phyloP scores from a whole-genome alignment of 2,329 filamentous ascomycete genomes.

The Colletotrichum abscissum region DNA sequence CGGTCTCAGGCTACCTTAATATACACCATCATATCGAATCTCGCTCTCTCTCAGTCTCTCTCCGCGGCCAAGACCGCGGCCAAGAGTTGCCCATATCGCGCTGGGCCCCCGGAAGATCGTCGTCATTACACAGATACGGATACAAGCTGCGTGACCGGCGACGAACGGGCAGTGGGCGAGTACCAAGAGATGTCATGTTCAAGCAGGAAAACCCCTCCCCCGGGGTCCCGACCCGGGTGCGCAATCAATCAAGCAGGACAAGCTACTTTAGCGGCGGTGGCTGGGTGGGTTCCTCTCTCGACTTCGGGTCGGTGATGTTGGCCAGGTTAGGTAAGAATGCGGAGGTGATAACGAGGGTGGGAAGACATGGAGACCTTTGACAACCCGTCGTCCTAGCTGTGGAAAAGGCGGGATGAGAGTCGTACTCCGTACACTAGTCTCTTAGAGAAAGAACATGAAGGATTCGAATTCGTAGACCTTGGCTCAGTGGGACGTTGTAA shows the following conservation, averaged over 20 bases:
- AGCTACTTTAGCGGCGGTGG: conserved; percentile 8
- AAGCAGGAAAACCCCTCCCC: conserved; percentile 5
- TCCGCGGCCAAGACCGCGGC: conserved; percentile 15
- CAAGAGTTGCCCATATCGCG: not conserved
- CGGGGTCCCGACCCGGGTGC: not conserved
- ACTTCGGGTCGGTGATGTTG: conserved; percentile 24
- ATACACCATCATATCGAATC: not conserved
- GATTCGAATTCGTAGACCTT: not conserved
- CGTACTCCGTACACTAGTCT: no score
- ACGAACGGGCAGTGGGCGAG: not conserved
- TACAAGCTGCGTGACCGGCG: conserved; percentile 15
- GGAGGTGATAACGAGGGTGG: conserved; percentile 27
- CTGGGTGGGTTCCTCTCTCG: not conserved
- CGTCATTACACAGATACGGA: conserved; percentile 9
- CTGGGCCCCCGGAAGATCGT: conserved; percentile 3
- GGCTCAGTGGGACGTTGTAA: conserved; percentile 1
- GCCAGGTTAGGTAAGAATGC: conserved; percentile 31
- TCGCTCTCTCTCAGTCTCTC: not conserved
- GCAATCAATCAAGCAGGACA: not conserved
- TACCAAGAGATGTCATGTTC: not conserved
- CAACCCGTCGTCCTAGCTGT: not conserved
- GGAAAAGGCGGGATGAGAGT: not conserved
- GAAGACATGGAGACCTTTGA: not conserved
- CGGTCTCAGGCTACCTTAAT: conserved; percentile 1
- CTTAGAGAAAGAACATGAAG: no score